Base-by-base conservation (phyloP, 495 filamentous ascomycete species). In the Letharia lupina region DNA sequence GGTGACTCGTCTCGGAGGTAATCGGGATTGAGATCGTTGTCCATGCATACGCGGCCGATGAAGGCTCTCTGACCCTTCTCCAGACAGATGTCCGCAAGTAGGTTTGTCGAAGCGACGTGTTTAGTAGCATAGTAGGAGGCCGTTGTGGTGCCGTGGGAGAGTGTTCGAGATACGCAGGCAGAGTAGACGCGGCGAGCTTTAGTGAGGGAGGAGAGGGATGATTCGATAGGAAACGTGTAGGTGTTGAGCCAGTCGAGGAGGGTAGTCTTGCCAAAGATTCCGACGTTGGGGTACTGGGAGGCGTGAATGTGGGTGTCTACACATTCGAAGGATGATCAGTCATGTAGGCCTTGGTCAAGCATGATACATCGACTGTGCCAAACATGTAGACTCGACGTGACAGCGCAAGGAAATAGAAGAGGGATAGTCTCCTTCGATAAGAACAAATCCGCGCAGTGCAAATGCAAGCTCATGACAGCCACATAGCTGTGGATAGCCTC, bases 141-240 rank as follows among this genome's bases (percentile, higher is more conserved):
- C 15, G 85, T 90, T 0, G 93, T 98, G 33, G 93, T 98, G 66
- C 93, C 93, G 76, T 96, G 83, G 59, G 90, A 81, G 50, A 98
- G 84, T 0, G 92, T 95, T 54, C 88, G 87, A 60, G 81, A 76
- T 69, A 98, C 83, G 72, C 88, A 86, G 69, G 85, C 84, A 23
- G 81, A 80, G 77, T 98, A 98, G 67, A 93, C 83, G 68, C 68
- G 78, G 57, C 73, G 70, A 65, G 82, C 83, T 73, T 78, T 81
- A 56, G 78, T 70, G 68, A 80, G 79, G 70, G 72, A 71, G 52
- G 75, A 77, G 64, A 96, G 83, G 23, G 87, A 89, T 16, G 84
- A 79, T 76, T 98, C 93, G 64, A 96, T 82, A 1, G 93, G 93
- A 76, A 96, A 98, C n/a, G 93, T 98, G 78, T 98, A 98, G 6